Base-by-base conservation (phyloP, 108 stramenopile species). In the Nitzschia sp. region DNA sequence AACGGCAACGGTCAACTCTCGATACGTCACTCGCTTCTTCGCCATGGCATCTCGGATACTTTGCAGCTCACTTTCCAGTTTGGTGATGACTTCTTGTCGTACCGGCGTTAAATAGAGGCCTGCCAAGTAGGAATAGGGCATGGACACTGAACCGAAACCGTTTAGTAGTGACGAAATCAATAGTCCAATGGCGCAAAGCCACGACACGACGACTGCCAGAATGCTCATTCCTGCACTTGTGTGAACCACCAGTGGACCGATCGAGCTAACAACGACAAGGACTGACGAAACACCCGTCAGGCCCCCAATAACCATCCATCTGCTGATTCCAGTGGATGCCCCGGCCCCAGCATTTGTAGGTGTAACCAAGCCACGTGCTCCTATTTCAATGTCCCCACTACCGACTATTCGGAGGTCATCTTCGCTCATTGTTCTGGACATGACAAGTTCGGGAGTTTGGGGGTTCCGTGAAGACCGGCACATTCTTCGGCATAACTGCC, bases 101-200 rank as follows among this genome's bases (percentile, higher is more conserved):
- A 89, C 74, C 3, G 85, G 85, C 53, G 83, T 69, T 53, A 90
- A 72, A 49, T 74, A 88, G 15, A 81, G 62, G 18, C 91, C 91
- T 17, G 75, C 75, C 56, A 93, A 74, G 54, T 74, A 82, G 1
- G 86, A 62, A 74, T 86, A 76, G 0, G 91, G 91, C 77, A 93
- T 67, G 9, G 91, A 93, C 1, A 87, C 87, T 53, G 83, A 84
- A 19, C 91, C 91, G 61, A 93, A 93, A 23, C 91, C 91, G 74
- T 93, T 93, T 33, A 93, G 62, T 0, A 80, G 32, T 2, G 91
- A 77, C 1, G 88, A 87, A 42, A 86, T 54, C 2, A 89, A 57
- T 35, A 88, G 68, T 27, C 91, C 91, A 21, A 89, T 53, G 3
- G 82, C 74, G 60, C 81, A 84, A 9, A 88, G 42, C 83, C 85